Base-by-base conservation (phyloP, 176 grass and related monocot species). In the Zea mays region DNA sequence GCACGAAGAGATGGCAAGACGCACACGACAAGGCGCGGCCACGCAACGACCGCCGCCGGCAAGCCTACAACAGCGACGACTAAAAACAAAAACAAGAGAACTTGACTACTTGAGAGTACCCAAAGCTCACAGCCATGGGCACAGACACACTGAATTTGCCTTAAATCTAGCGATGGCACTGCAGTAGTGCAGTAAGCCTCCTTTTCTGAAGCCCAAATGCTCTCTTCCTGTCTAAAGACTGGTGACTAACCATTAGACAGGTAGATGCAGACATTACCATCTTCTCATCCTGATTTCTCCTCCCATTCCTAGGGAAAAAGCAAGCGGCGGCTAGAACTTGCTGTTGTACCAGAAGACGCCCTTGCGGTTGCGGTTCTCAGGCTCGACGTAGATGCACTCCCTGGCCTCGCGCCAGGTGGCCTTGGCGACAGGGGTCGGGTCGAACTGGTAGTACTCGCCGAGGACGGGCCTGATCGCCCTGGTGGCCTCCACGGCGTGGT, bases 261-360 rank as follows among this genome's bases (percentile, higher is more conserved):
- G 56, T 84, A 42, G 61, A 73, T 49, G 66, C 55, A 55, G 48
- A 55, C 62, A 78, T 21, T 16, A 41, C 5, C 55, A 34, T 33
- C 59, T 74, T 66, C 43, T 66, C 39, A 60, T 81, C 11, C 35
- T 35, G 78, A 45, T 42, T 59, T 66, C 55, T 70, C 33, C 69
- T 71, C 50, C 68, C 15, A 44, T 69, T 79, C 36, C 35, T 10
- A 61, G 20, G 17, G 35, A 41, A n/a, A n/a, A n/a, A n/a, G n/a
- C n/a, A n/a, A n/a, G n/a, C 10, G 0, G 70, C 56, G 10, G 9
- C 36, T 88, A 98, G 77, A 98, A 81, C 78, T 94, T 92, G 81
- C 90, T 93, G 79, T 85, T 90, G 85, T 98, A 98, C 95, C 95
- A 98, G 73, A 92, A 92, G 50, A 98, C 83, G 6, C 95, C 95